Evolutionary conservation across 2,329 filamentous ascomycete genomes (phyloP), one percentile per base, ranked within the genome.

Genomic region (Scedosporium boydii): DNA sequence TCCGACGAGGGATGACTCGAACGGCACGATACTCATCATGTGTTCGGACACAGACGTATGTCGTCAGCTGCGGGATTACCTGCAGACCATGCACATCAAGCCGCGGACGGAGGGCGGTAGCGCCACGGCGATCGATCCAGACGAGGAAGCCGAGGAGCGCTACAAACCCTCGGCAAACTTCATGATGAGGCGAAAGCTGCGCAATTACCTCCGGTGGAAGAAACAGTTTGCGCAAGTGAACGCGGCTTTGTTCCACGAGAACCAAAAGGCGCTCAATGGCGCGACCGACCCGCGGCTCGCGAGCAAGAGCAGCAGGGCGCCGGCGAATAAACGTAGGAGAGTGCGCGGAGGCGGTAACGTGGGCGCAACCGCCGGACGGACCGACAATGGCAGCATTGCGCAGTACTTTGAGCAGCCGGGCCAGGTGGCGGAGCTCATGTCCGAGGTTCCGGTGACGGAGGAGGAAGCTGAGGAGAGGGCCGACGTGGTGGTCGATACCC

Each of bases 1-100:
- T 5, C 77, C 80, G 7, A 76, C 81, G n/a, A 81, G 84, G 62
- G 91, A 95, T 72, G 90, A 92, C 69, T 96, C 92, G 0, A 96
- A 92, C 70, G 90, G 90, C n/a, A 91, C 90, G 2, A 91, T 96
- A 59, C 78, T 99, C 41, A 91, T 99, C 72, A 98, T 99, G 95
- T 98, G 93, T 71, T 88, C 88, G 27, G 93, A 96, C 69, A 86
- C 90, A 63, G 86, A 87, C 62, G 96, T 91, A 7, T 96, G 91
- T 70, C 84, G 89, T 14, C 95, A 99, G 69, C 79, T 99, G 51
- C 86, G 91, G 66, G 93, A 98, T 71, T 98, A 93, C 71, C 77
- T 99, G 21, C 89, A 96, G 72, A 92, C 86, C 6, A 97, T 96
- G 91, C 86, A 96, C 70, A 82, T 93, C 29, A 85, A 83, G 61